phyloP scores from a whole-genome alignment of 1,284 basidiomycete species.

The Rhodotorula glutinis region DNA sequence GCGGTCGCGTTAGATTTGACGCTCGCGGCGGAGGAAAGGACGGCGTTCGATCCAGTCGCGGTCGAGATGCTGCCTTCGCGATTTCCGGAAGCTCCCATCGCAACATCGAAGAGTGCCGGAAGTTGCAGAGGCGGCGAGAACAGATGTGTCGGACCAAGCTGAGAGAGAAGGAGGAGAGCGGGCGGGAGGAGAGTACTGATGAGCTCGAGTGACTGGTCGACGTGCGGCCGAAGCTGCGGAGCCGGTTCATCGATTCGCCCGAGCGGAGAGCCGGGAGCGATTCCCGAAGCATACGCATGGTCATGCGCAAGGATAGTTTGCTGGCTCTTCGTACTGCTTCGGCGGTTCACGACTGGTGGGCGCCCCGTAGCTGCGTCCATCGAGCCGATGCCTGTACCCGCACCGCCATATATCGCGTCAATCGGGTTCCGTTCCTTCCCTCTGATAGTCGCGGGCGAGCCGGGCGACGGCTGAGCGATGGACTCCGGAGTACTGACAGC shows the following conservation, averaged over 20 bases:
- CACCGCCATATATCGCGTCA: constrained; percentile 1
- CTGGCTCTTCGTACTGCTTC: constrained; percentile 34
- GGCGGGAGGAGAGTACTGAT: constrained; percentile 38
- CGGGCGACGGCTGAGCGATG: constrained; percentile 11
- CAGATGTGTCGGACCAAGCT: constrained; percentile 41
- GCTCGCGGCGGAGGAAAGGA: constrained; percentile 31
- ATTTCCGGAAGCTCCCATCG: constrained; percentile 13
- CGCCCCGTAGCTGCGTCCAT: neutral
- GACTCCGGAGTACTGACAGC: neutral
- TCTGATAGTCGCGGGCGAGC: constrained; percentile 30
- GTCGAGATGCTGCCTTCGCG: constrained; percentile 23
- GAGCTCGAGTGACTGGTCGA: constrained; percentile 37
- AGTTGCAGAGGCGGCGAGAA: constrained; percentile 37
- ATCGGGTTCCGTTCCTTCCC: constrained; percentile 35
- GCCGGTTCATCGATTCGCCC: constrained; percentile 24
- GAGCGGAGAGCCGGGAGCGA: constrained; percentile 7
- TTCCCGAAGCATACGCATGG: constrained; percentile 6
- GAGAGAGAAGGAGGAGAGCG: constrained; percentile 40
- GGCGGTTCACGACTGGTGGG: neutral
- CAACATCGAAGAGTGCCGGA: constrained; percentile 23
- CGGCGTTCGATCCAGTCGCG: constrained; percentile 16
- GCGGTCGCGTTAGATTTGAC: constrained; percentile 34
- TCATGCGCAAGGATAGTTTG: constrained; percentile 25
- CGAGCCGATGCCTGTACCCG: neutral
- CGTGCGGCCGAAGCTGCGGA: neutral